Percentiles rank a stretch among this genome's conserved stretches.
Conservation (phyloP, 345 rosid genomes). For the Brassica carinata region DNA sequence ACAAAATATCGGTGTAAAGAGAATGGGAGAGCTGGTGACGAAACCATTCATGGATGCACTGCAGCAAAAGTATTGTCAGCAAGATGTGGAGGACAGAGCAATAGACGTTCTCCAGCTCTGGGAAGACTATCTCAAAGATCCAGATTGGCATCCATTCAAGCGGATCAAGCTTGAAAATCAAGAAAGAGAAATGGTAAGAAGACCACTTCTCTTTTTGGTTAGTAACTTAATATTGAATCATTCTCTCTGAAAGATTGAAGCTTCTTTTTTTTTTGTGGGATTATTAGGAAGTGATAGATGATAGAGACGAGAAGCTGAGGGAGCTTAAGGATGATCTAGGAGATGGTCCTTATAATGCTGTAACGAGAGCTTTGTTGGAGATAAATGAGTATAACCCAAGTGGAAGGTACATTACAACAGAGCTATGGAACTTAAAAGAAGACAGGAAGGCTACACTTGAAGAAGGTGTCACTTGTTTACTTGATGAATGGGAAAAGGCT, state of each 20-base stretch:
- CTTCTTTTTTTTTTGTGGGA: neutral
- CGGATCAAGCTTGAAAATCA: conserved; percentile 44
- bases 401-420: conserved; percentile 74
- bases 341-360: conserved; percentile 60
- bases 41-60: conserved; percentile 78
- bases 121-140: conserved; percentile 87
- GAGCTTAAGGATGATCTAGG: conserved; percentile 60
- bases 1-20: conserved; percentile 65
- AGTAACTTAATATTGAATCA: neutral
- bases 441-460: conserved; percentile 67
- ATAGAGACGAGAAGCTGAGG: conserved; percentile 65
- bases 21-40: conserved; percentile 92
- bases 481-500: conserved; percentile 49
- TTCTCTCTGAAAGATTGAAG: conserved; percentile 1
- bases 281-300: conserved; percentile 54
- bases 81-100: conserved; percentile 78
- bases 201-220: neutral
- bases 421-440: conserved; percentile 72
- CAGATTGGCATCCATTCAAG: conserved; percentile 89
- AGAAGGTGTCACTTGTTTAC: conserved; percentile 63
- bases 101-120: conserved; percentile 78
- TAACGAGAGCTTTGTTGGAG: conserved; percentile 60
- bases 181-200: conserved; percentile 59
- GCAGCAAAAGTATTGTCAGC: conserved; percentile 67
- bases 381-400: conserved; percentile 93